A percentile compares a stretch with the other conserved stretches of the same genome.
phyloP scores from a whole-genome alignment of 2,329 filamentous ascomycete species.

The Fusarium robinianum region DNA sequence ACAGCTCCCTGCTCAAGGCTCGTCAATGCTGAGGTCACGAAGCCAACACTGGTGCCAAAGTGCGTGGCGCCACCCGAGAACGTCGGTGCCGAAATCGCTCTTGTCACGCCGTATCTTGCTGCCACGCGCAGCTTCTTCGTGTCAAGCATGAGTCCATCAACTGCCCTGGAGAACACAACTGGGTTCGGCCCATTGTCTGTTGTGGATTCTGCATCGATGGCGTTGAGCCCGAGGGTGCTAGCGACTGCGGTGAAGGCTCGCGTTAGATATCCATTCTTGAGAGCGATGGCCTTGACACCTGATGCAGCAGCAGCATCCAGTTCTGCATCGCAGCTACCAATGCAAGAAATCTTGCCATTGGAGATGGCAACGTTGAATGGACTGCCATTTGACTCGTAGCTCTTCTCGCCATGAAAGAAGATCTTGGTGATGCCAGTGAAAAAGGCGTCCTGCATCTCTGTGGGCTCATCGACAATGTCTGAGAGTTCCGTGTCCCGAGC shows the following conservation, averaged over 20 bases:
- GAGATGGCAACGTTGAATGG: conserved; percentile 56
- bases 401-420: conserved; percentile 52
- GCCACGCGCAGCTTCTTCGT: conserved; percentile 60
- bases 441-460: conserved; percentile 48
- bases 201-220: conserved; percentile 61
- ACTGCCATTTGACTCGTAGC: conserved; percentile 39
- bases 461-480: conserved; percentile 49
- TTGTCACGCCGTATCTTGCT: conserved; percentile 60
- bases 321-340: conserved; percentile 57
- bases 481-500: conserved; percentile 48
- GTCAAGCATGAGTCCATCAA: conserved; percentile 60
- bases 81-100: conserved; percentile 60
- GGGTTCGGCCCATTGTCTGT: conserved; percentile 57
- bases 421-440: conserved; percentile 62
- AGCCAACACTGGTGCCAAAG: conserved; percentile 62
- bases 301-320: conserved; percentile 43
- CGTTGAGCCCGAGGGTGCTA: conserved; percentile 63
- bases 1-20: conserved; percentile 54
- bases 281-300: conserved; percentile 47
- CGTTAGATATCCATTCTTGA: conserved; percentile 65
- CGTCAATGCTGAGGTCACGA: conserved; percentile 55
- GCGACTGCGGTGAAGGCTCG: conserved; percentile 65
- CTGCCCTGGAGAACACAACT: conserved; percentile 59
- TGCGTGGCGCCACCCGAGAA: conserved; percentile 50
- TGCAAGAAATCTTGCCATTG: conserved; percentile 59